Base-by-base conservation (phyloP, 345 rosid species). In the Isatis tinctoria region DNA sequence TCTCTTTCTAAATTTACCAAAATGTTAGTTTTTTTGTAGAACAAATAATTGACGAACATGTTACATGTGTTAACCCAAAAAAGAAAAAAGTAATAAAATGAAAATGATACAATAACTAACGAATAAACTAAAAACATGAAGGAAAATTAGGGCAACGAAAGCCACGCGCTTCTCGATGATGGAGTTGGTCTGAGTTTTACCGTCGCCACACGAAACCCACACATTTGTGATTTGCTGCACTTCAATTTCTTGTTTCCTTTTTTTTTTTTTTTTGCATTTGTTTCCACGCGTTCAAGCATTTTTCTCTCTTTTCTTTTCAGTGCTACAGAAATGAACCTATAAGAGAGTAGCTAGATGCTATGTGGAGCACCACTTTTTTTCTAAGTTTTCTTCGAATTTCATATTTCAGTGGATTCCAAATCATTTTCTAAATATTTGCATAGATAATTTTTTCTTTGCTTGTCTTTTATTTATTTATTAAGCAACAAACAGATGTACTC, bases 1-100 rank as follows among this genome's bases (percentile, higher is more conserved):
- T 74, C 73, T 57, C 60, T 66, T 26, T 74, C 78, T 14, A 47
- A 47, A 47, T 45, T 26, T 27, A 74, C 78, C 67, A 74, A 74
- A 74, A 13, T 36, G 72, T 58, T 66, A 74, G 65, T 20, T 37
- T 67, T 49, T n/a, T 20, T 10, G 16, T 67, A 60, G 45, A 53
- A 40, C 44, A 37, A 28, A 48, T 59, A 47, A 67, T 39, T 28
- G 73, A 41, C 59, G 67, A 67, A 40, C 78, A 67, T 67, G 56
- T 49, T 60, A 60, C 74, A 60, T 75, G 69, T 67, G 45, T 61
- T 75, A 32, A 67, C 69, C 63, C 17, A 57, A 66, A 57, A 57
- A 40, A 28, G 62, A 68, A 68, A 35, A 44, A 58, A 8, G 32
- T 33, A 44, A 58, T 57, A 47, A 47, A 40, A 74, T 52, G 36